phyloP scores from a whole-genome alignment of 441 rosid species.

The Manihot esculenta region DNA sequence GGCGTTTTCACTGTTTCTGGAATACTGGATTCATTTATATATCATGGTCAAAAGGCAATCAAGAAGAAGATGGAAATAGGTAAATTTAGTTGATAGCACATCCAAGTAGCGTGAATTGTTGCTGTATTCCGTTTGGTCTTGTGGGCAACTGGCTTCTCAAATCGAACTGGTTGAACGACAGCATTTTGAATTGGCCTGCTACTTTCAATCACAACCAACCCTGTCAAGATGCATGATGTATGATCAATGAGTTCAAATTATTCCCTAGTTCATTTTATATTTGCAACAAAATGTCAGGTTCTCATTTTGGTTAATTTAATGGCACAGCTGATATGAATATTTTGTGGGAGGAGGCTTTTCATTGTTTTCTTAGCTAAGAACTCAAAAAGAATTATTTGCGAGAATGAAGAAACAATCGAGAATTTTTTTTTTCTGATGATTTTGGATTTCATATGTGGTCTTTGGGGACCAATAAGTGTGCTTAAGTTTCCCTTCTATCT shows the following conservation, averaged over 20 bases:
- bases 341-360: neutral
- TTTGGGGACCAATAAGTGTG: neutral
- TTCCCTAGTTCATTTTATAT: slow-evolving; percentile 12
- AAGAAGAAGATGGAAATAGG: slow-evolving; percentile 97
- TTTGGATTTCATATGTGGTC: neutral
- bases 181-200: slow-evolving; percentile 14
- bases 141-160: slow-evolving; percentile 4
- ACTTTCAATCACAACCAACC: slow-evolving; percentile 23
- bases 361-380: slow-evolving; percentile 7
- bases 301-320: slow-evolving; percentile 8
- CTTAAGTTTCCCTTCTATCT: no score
- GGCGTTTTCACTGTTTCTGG: slow-evolving; percentile 96
- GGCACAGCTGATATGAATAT: neutral
- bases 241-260: slow-evolving; percentile 26
- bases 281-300: slow-evolving; percentile 4
- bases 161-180: slow-evolving; percentile 15
- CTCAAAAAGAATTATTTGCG: neutral
- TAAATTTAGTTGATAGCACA: slow-evolving; percentile 65
- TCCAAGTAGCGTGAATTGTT: slow-evolving; percentile 5
- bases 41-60: slow-evolving; percentile 91
- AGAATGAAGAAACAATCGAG: neutral
- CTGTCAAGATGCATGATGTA: slow-evolving; percentile 20
- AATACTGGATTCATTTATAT: slow-evolving; percentile 83
- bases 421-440: neutral
- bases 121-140: slow-evolving; percentile 17